Percentiles rank a stretch among this genome's conserved stretches.
phyloP scores from a whole-genome alignment of 176 grass and related monocot genomes.

The Zoysia japonica region DNA sequence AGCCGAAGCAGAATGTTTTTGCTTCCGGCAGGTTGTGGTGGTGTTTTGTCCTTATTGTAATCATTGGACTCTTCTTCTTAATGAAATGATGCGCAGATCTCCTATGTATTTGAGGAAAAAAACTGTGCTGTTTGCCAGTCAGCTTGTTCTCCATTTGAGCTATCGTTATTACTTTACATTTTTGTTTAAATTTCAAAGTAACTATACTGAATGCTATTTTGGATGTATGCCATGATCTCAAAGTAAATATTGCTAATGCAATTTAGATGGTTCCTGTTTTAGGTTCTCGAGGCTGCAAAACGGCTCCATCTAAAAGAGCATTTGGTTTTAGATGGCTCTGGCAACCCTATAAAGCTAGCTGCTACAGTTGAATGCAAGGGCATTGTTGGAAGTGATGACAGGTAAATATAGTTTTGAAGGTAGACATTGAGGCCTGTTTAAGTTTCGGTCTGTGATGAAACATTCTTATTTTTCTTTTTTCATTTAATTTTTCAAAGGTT shows the following conservation, averaged over 20 bases:
- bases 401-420: constrained; percentile 53
- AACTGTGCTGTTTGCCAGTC: not conserved
- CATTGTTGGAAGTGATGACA: constrained; percentile 98
- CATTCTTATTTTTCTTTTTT: not conserved
- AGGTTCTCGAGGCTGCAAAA: constrained; percentile 95
- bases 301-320: constrained; percentile 92
- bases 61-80: too few species aligned
- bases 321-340: constrained; percentile 89
- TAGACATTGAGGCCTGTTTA: not conserved
- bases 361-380: constrained; percentile 98
- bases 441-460: constrained; percentile 12
- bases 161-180: not conserved
- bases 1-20: too few species aligned
- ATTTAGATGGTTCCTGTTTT: constrained; percentile 14
- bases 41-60: too few species aligned
- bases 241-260: constrained; percentile 17
- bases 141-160: not conserved
- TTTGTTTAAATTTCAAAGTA: not conserved
- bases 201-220: not conserved
- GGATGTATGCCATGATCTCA: not conserved
- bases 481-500: too few species aligned
- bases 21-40: too few species aligned
- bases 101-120: too few species aligned
- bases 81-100: too few species aligned
- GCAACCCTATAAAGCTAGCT: constrained; percentile 87